Base-by-base conservation (phyloP, 2,329 filamentous ascomycete species). In the Aureobasidium uvarum region DNA sequence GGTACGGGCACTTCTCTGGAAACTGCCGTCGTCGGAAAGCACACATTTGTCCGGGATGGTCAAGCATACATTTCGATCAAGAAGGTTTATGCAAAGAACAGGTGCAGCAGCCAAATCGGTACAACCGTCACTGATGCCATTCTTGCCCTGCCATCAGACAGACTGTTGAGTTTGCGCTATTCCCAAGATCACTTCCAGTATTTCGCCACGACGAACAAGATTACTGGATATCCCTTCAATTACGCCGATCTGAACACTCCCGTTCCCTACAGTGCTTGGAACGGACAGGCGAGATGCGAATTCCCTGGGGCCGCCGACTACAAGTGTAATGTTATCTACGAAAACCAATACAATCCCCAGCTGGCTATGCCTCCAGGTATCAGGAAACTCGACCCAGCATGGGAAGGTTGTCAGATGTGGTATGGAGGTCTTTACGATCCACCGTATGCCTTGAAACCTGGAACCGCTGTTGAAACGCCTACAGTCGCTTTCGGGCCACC, bases 381-480 rank as follows among this genome's bases (percentile, higher is more conserved):
- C 39, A 68, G 69, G 10, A 63, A 69, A 4, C 54, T 74, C 5
- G 68, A 70, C 58, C 68, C 70, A 7, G 69, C 67, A 8, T 74
- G 72, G 66, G 48, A 68, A 43, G 58, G 43, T 23, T 74, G 72
- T 52, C 70, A 72, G 63, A 68, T 73, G 67, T 72, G 68, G 67
- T 72, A 71, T 55, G 70, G 70, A 16, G 72, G 72, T n/a, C 63
- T 74, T 13, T 73, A 71, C 66, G 72, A 73, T 66, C 71, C 71
- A 6, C 71, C 71, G 18, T 56, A 71, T 11, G 70, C 69, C 1
- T 54, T 72, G 52, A 67, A 68, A n/a, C 59, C 69, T 48, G 66
- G 51, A 25, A 62, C n/a, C 4, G 64, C 65, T 18, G 68, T 62
- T 23, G 70, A 66, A 11, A 31, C 16, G 13, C 66, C 69, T 18